phyloP scores from a whole-genome alignment of 2,329 filamentous ascomycete species.

The Aspergillus sclerotialis region DNA sequence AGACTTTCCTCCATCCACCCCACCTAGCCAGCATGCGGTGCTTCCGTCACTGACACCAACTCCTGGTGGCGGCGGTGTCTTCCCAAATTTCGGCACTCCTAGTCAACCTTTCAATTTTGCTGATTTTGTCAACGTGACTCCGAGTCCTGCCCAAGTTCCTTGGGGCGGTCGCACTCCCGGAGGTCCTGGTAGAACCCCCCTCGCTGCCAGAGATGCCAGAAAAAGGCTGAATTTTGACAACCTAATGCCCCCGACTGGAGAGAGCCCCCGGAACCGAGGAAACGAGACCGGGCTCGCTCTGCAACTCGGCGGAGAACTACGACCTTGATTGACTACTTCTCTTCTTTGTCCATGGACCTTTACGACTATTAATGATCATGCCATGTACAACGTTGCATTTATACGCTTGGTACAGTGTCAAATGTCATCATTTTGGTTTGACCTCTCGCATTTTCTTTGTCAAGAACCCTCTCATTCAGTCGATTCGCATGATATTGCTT shows the following conservation, averaged over 20 bases:
- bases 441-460: too few species aligned
- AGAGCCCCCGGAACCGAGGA: slow-evolving; percentile 33
- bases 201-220: slow-evolving; percentile 60
- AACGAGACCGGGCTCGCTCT: slow-evolving; percentile 53
- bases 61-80: slow-evolving; percentile 62
- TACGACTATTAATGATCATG: slow-evolving; percentile 17
- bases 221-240: slow-evolving; percentile 77
- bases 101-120: slow-evolving; percentile 85
- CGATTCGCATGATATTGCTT: too few species aligned
- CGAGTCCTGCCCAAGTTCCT: slow-evolving; percentile 81
- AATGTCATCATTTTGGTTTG: too few species aligned
- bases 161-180: slow-evolving; percentile 59
- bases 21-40: slow-evolving; percentile 56
- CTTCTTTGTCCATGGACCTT: slow-evolving; percentile 15
- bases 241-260: slow-evolving; percentile 50
- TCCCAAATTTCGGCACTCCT: slow-evolving; percentile 70
- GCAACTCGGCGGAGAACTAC: slow-evolving; percentile 60
- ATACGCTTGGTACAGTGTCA: too few species aligned
- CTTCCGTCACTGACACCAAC: slow-evolving; percentile 48
- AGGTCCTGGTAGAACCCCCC: slow-evolving; percentile 58
- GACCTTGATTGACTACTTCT: slow-evolving; percentile 33
- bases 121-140: slow-evolving; percentile 96
- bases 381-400: slow-evolving; percentile 10
- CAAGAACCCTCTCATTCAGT: too few species aligned
- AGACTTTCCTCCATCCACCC: slow-evolving; percentile 63